These are phyloP conservation scores for Termitomyces sp. DNA, from an alignment of 768 basidiomycete genomes.

Conservation along the genomic window DNA sequence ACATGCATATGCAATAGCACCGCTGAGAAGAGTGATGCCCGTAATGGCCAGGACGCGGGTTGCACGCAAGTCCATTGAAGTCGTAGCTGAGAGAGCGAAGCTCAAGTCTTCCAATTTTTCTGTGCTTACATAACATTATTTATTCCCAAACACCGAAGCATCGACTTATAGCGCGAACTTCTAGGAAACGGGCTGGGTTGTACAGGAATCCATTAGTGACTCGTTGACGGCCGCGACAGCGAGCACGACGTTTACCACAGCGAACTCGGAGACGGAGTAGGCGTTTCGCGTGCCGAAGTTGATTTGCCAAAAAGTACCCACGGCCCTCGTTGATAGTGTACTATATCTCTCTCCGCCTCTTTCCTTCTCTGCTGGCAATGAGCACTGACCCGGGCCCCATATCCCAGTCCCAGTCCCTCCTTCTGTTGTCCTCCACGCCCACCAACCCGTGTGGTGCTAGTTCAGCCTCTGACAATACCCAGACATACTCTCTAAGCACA, in stretches of 20 bases:
- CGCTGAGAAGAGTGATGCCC: conserved; percentile 46
- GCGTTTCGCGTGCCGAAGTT: conserved; percentile 11
- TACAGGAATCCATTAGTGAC: background rate
- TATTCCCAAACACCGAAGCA: conserved; percentile 5
- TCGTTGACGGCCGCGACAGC: background rate
- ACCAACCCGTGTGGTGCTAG: conserved; percentile 24
- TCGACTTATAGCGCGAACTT: background rate
- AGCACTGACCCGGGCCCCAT: conserved; percentile 32
- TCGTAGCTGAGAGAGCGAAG: conserved; percentile 1
- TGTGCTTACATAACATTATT: conserved; percentile 12
- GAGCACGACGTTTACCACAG: conserved; percentile 2
- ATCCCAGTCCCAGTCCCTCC: conserved; percentile 23
- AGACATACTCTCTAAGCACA: conserved; percentile 10
- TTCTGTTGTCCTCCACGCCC: conserved; percentile 21
- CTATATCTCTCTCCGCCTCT: conserved; percentile 18
- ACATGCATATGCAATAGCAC: conserved; percentile 73
- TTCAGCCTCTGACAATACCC: conserved; percentile 16
- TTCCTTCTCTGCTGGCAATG: conserved; percentile 35
- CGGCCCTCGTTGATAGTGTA: conserved; percentile 28
- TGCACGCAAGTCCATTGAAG: conserved; percentile 35
- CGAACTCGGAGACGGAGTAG: background rate
- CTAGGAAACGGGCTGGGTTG: background rate
- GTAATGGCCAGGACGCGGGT: conserved; percentile 38
- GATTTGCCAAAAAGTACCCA: conserved; percentile 32
- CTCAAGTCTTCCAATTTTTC: conserved; percentile 6